Evolutionary conservation across 1,284 basidiomycete species (phyloP).

Genomic region (Hypsizygus ulmarius): DNA sequence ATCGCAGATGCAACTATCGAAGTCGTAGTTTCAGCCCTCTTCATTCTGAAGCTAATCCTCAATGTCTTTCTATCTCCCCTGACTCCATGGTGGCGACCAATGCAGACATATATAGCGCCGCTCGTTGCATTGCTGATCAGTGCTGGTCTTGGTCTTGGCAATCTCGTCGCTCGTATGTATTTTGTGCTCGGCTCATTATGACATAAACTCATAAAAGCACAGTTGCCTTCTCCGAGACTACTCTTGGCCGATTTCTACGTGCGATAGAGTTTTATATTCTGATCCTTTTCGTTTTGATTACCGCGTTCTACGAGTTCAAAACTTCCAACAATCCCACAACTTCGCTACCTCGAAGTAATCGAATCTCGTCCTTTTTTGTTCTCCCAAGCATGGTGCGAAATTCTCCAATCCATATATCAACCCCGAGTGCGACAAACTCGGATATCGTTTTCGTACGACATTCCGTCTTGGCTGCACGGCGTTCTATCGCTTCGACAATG

Average conservation of each 20-base stretch:
- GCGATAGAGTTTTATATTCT: slow-evolving; percentile 64
- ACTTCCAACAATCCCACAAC: slow-evolving; percentile 6
- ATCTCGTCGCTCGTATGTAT: slow-evolving; percentile 57
- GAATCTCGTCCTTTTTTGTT: slow-evolving; percentile 1
- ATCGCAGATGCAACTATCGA: slow-evolving; percentile 55
- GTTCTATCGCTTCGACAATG: slow-evolving; percentile 20
- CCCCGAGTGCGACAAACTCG: not conserved
- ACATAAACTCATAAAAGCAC: slow-evolving; percentile 11
- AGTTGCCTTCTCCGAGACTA: slow-evolving; percentile 70
- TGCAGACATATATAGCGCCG: slow-evolving; percentile 50
- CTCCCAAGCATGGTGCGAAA: slow-evolving; percentile 7
- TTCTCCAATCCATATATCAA: not conserved
- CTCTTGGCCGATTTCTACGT: slow-evolving; percentile 68
- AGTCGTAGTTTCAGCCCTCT: slow-evolving; percentile 53
- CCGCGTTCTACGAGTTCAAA: slow-evolving; percentile 42
- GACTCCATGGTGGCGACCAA: slow-evolving; percentile 40
- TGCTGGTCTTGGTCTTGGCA: slow-evolving; percentile 52
- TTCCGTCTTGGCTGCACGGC: not conserved
- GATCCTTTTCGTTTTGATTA: slow-evolving; percentile 54
- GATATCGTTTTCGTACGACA: not conserved
- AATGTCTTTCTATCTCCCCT: slow-evolving; percentile 50
- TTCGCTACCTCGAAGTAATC: not conserved
- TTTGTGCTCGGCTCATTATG: slow-evolving; percentile 3
- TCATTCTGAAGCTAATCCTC: slow-evolving; percentile 60
- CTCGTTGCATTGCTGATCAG: slow-evolving; percentile 53